phyloP scores from a whole-genome alignment of 352 stramenopile species.

The Pythium periplocum region DNA sequence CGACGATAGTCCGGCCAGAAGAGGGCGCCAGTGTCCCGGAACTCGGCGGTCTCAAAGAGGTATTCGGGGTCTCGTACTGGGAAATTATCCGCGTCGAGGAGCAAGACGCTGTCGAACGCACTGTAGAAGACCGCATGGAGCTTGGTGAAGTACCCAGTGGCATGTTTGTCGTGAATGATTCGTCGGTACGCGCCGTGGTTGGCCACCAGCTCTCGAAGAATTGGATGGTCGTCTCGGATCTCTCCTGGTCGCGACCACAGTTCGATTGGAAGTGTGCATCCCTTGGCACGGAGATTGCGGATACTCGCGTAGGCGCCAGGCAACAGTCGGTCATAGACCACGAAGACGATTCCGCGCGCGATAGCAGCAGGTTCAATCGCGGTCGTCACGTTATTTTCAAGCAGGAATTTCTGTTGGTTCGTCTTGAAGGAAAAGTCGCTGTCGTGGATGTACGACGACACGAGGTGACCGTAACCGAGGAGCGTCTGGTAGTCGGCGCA shows the following conservation, averaged over 20 bases:
- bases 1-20: conserved; percentile 73
- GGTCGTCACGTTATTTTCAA: background rate
- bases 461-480: background rate
- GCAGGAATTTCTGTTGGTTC: conserved; percentile 2
- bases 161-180: conserved; percentile 39
- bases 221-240: conserved; percentile 8
- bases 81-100: conserved; percentile 64
- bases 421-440: conserved; percentile 3
- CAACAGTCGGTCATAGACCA: conserved; percentile 53
- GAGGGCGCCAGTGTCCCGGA: conserved; percentile 32
- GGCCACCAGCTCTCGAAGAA: conserved; percentile 21
- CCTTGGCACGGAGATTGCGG: conserved; percentile 23
- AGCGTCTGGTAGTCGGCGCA: background rate
- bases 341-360: conserved; percentile 36
- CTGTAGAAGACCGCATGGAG: conserved; percentile 62
- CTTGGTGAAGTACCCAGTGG: conserved; percentile 50
- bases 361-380: background rate
- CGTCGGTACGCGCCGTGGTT: conserved; percentile 29
- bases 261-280: conserved; percentile 43
- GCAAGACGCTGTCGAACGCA: conserved; percentile 52
- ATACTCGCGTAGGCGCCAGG: conserved; percentile 35
- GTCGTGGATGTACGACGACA: background rate
- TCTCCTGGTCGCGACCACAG: conserved; percentile 41
- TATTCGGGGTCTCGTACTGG: conserved; percentile 47
- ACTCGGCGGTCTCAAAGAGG: conserved; percentile 43